Evolutionary conservation across 1,284 basidiomycete genomes (phyloP), one percentile per base, ranked within the genome.

Genomic region (Ceratobasidium sp.): DNA sequence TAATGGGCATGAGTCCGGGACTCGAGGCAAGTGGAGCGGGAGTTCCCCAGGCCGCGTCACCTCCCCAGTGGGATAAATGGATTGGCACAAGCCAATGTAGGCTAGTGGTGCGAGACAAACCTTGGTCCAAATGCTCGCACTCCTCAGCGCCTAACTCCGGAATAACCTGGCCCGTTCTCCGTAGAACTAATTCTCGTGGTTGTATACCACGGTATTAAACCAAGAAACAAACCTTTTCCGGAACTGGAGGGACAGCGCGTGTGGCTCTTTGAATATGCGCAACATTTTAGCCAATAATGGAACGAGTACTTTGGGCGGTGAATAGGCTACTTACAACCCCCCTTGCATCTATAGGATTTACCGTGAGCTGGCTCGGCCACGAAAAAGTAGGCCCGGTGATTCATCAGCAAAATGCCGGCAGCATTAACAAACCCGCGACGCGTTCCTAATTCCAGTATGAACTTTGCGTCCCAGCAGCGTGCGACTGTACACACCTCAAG

Each of bases 111-210:
- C 44, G 25, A 30, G 30, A 68, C 75, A 44, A 74, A 86, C 90
- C 84, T 95, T 95, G 72, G 93, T 85, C 92, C 92, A 95, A 87
- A 95, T 87, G 73, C 90, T 93, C 16, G 92, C 93, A 71, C 91
- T 90, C 44, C 96, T 96, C n/a, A n/a, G n/a, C 1, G 93, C 92
- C 97, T 96, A 99, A 74, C 89, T 91, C 41, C 94, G 84, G 82
- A 99, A 99, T 14, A 99, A 82, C 69, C 86, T 88, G 69, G 93
- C 93, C 0, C 96, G 85, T 77, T 99, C 97, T 41, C 85, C 86
- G 36, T 93, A 98, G 81, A 96, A 94, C 62, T 66, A 29, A 30
- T 19, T 14, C 78, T 41, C 41, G 60, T 70, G 75, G 29, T 33
- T 23, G n/a, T 27, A 27, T 8, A 11, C 2, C 49, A 29, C n/a